Base-by-base conservation (phyloP, 75 land plant species). In the Ceratopteris richardii region DNA sequence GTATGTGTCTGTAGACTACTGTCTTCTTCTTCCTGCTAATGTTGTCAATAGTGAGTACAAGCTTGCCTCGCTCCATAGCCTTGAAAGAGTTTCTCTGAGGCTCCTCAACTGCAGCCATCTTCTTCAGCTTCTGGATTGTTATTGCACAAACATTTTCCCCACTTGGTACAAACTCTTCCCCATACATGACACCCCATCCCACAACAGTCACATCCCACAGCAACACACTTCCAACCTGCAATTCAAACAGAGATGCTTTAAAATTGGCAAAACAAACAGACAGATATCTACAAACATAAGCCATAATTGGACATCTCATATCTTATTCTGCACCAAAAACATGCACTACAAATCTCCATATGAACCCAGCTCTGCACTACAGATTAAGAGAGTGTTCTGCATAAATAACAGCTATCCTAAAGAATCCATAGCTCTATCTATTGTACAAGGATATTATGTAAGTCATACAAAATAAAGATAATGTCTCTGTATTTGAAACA, bases 181-280 rank as follows among this genome's bases (percentile, higher is more conserved):
- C 79, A 71, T 91, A 91, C n/a, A 72, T 77, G 39, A 91, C 40
- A 31, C 84, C 92, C 91, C 88, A 83, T 3, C 92, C 92, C 0
- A 82, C 84, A 41, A 91, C 97, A 23, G 82, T 75, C 9, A 91
- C 37, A 62, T 91, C 92, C 97, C 97, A 91, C 31, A 82, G 66
- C 1, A 83, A 77, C 7, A 81, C 80, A 24, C 91, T 74, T 11
- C 90, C 90, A 51, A 59, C 78, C 96, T 90, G 62, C 24, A 52
- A 20, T 2, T 7, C n/a, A 46, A 3, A n/a, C 2, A 46, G 17
- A 46, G 12, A 46, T 3, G 17, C 9, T 3, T 33, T 4, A 33
- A 33, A 33, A 9, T 33, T 33, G n/a, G n/a, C n/a, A n/a, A n/a
- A n/a, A n/a, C n/a, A n/a, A n/a, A n/a, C n/a, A n/a, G n/a, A n/a